These are phyloP conservation scores for Biscogniauxia mediterranea DNA, from an alignment of 2,329 filamentous ascomycete genomes.

Conservation along the genomic window DNA sequence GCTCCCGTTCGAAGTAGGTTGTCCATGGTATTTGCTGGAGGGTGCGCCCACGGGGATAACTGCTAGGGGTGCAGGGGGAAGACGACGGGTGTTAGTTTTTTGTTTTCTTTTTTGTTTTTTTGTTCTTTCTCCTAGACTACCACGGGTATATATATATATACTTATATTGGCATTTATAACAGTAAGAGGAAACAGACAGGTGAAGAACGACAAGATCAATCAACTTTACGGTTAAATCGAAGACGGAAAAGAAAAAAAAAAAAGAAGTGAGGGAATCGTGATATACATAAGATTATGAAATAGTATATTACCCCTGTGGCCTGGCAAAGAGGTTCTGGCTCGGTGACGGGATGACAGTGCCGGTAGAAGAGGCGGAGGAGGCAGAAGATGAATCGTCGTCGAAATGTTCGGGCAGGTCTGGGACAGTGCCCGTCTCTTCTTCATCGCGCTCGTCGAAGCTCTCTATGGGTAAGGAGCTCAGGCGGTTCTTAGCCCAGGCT, in stretches of 20 bases:
- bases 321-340: constrained; percentile 72
- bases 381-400: constrained; percentile 72
- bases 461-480: constrained; percentile 55
- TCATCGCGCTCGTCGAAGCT: constrained; percentile 53
- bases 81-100: not conserved
- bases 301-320: constrained; percentile 58
- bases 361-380: constrained; percentile 88
- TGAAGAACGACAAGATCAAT: too few species aligned
- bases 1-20: constrained; percentile 84
- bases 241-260: constrained; percentile 1
- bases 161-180: too few species aligned
- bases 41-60: constrained; percentile 50
- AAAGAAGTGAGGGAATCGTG: constrained; percentile 10
- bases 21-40: constrained; percentile 77
- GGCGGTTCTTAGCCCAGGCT: constrained; percentile 73
- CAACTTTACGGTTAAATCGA: not conserved
- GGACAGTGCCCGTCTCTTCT: constrained; percentile 39
- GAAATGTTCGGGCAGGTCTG: constrained; percentile 43
- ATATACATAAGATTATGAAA: constrained; percentile 6
- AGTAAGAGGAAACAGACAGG: constrained; percentile 1
- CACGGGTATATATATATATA: too few species aligned
- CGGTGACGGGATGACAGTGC: constrained; percentile 81
- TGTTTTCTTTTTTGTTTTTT: too few species aligned
- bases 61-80: constrained; percentile 24
- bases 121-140: not conserved